Evolutionary conservation across 768 basidiomycete species (phyloP).

Genomic region (Hygrophorus pudorinus): DNA sequence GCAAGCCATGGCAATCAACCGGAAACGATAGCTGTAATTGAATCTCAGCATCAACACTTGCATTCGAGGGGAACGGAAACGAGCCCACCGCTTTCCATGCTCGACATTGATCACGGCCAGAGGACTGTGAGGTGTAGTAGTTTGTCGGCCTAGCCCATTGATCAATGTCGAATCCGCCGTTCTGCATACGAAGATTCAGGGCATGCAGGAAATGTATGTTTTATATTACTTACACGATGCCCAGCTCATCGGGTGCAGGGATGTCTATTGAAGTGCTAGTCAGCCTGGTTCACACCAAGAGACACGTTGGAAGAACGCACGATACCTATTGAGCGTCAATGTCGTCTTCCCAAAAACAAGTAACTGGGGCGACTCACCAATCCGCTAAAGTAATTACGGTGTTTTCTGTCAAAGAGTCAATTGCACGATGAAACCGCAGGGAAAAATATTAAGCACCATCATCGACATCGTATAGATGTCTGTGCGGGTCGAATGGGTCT

Average conservation of each 20-base stretch:
- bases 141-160: conserved; percentile 33
- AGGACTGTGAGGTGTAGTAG: conserved; percentile 20
- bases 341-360: too few species aligned
- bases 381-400: conserved; percentile 35
- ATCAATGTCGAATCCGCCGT: conserved; percentile 28
- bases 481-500: conserved; percentile 34
- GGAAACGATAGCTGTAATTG: conserved; percentile 18
- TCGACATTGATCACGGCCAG: conserved; percentile 30
- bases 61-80: conserved; percentile 17
- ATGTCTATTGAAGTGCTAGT: too few species aligned
- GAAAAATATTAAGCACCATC: conserved; percentile 22
- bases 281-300: too few species aligned
- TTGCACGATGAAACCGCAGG: not conserved
- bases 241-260: too few species aligned
- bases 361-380: conserved; percentile 24
- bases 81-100: conserved; percentile 25
- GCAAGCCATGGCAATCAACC: conserved; percentile 22
- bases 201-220: not conserved
- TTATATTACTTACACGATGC: too few species aligned
- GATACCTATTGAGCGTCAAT: too few species aligned
- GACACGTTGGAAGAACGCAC: too few species aligned
- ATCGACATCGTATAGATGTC: conserved; percentile 33
- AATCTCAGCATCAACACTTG: too few species aligned
- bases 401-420: conserved; percentile 14
- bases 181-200: not conserved